phyloP scores from a whole-genome alignment of 164 flowering plant genomes.

The Sedum album region DNA sequence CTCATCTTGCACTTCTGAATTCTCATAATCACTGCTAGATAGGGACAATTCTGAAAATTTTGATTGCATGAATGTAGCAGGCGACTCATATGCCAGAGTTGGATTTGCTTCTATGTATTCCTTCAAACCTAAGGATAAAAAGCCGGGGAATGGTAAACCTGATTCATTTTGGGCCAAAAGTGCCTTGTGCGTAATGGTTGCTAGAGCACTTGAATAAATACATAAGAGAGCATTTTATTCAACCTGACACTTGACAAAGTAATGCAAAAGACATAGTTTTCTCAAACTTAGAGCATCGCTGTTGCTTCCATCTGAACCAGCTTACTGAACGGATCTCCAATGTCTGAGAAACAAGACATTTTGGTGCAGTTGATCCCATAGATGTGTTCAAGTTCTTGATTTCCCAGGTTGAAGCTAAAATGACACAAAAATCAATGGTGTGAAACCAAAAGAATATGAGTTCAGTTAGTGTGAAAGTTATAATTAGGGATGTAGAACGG shows the following conservation, averaged over 20 bases:
- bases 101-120: slow-evolving; percentile 87
- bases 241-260: slow-evolving; percentile 85
- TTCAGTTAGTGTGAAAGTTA: no score
- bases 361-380: slow-evolving; percentile 32
- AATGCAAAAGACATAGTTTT: slow-evolving; percentile 65
- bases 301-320: slow-evolving; percentile 70
- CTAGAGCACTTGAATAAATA: background rate
- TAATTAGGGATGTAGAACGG: no score
- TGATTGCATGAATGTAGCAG: slow-evolving; percentile 39
- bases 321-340: slow-evolving; percentile 58
- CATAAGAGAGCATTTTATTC: background rate
- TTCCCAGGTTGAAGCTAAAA: slow-evolving; percentile 94
- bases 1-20: slow-evolving; percentile 41
- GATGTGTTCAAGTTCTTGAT: slow-evolving; percentile 49
- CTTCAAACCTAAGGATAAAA: slow-evolving; percentile 48
- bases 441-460: no score
- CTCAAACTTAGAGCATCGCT: slow-evolving; percentile 55
- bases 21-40: slow-evolving; percentile 42
- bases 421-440: no score
- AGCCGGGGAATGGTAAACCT: background rate
- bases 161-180: background rate
- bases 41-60: slow-evolving; percentile 30
- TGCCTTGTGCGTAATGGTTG: background rate
- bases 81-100: slow-evolving; percentile 28
- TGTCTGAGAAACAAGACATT: slow-evolving; percentile 72